A percentile compares a stretch with the other conserved stretches of the same genome.
Evolutionary conservation across 371 early-diverging fungal genomes (phyloP).

Genomic region (Saksenaea vasiformis): DNA sequence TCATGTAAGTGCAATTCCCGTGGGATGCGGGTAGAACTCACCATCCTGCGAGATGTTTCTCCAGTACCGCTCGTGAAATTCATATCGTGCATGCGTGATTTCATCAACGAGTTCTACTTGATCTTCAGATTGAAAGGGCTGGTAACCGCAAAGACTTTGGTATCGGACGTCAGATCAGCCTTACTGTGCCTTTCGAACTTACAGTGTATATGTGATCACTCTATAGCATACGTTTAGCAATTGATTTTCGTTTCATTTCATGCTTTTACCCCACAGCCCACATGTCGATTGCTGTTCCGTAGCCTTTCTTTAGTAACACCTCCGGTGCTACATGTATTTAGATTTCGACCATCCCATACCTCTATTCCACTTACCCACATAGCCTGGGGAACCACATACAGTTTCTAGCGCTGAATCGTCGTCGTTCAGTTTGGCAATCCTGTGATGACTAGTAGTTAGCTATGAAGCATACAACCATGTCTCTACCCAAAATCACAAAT

Average conservation of each 20-base stretch:
- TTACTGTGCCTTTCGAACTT: slow-evolving; percentile 28
- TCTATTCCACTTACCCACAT: slow-evolving; percentile 30
- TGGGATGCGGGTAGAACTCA: slow-evolving; percentile 8
- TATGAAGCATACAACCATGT: not conserved
- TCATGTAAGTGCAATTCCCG: not conserved
- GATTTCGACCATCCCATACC: not conserved
- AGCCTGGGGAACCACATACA: slow-evolving; percentile 63
- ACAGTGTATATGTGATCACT: slow-evolving; percentile 71
- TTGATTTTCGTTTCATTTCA: not conserved
- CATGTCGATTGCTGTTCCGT: slow-evolving; percentile 83
- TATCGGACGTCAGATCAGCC: not conserved
- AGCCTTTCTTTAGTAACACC: slow-evolving; percentile 68
- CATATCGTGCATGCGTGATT: slow-evolving; percentile 65
- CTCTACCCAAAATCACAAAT: slow-evolving; percentile 70
- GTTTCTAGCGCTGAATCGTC: slow-evolving; percentile 50
- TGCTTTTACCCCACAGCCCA: slow-evolving; percentile 69
- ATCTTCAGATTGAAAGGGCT: slow-evolving; percentile 72
- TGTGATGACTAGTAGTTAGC: not conserved
- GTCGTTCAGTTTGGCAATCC: slow-evolving; percentile 15
- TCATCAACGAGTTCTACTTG: slow-evolving; percentile 58
- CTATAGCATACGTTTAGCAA: slow-evolving; percentile 20
- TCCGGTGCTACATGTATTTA: slow-evolving; percentile 69
- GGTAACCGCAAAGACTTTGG: slow-evolving; percentile 59
- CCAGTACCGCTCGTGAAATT: slow-evolving; percentile 82
- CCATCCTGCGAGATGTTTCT: slow-evolving; percentile 70